These are phyloP conservation scores for Massarina eburnea DNA, from an alignment of 2,329 filamentous ascomycete species.

Conservation along the genomic window DNA sequence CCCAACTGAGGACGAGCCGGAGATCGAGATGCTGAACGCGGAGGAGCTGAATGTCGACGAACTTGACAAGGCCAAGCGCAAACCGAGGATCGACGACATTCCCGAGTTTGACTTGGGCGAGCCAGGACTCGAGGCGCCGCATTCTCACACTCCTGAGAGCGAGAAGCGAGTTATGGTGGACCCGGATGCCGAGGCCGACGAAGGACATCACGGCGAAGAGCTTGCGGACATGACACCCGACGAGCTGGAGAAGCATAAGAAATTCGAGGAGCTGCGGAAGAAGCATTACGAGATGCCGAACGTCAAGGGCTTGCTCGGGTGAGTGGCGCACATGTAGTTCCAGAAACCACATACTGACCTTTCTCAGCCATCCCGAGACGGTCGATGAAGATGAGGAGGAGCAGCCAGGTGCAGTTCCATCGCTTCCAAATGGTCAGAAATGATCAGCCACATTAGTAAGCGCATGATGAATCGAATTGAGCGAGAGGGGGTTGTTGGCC, in stretches of 20 bases:
- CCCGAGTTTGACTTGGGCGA: constrained; percentile 90
- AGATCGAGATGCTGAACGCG: constrained; percentile 66
- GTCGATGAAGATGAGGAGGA: constrained; percentile 28
- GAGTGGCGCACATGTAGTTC: constrained; percentile 12
- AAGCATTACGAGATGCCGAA: constrained; percentile 99
- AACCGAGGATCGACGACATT: constrained; percentile 69
- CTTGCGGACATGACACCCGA: constrained; percentile 60
- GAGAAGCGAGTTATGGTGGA: constrained; percentile 85
- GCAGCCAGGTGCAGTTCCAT: constrained; percentile 8
- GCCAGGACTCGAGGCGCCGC: constrained; percentile 63
- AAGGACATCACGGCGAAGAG: constrained; percentile 60
- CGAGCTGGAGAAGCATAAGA: constrained; percentile 85
- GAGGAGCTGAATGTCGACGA: constrained; percentile 71
- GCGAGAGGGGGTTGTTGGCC: too few species aligned
- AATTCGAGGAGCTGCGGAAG: constrained; percentile 90
- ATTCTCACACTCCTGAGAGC: constrained; percentile 46
- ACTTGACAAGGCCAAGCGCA: constrained; percentile 54
- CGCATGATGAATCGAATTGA: too few species aligned
- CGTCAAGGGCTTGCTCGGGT: constrained; percentile 84
- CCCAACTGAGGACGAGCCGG: constrained; percentile 81
- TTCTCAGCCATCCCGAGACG: constrained; percentile 23
- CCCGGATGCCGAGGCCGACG: constrained; percentile 40
- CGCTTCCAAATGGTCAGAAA: constrained; percentile 25
- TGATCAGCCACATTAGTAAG: too few species aligned
- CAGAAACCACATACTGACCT: constrained; percentile 9